These are phyloP conservation scores for Podaxis sp. DNA, from an alignment of 768 basidiomycete genomes.

Conservation along the genomic window DNA sequence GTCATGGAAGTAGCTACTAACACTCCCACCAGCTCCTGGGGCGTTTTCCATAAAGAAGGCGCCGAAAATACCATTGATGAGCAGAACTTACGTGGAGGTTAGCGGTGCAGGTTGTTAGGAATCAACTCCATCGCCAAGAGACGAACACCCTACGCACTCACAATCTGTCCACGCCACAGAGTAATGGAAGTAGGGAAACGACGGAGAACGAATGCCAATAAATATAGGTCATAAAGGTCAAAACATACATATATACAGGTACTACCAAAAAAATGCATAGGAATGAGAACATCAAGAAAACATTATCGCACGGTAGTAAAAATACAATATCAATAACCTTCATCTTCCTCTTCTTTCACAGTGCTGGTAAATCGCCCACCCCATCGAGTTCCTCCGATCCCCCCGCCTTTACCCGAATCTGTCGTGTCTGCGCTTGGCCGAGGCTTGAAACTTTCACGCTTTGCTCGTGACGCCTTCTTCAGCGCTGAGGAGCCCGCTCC, in stretches of 20 bases:
- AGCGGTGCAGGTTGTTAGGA: neutral
- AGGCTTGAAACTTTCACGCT: conserved; percentile 81
- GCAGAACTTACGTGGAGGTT: neutral
- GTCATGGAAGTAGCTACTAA: no score
- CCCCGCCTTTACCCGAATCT: conserved; percentile 24
- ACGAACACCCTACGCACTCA: neutral
- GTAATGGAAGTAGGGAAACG: neutral
- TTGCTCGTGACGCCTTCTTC: conserved; percentile 48
- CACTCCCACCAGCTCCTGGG: neutral
- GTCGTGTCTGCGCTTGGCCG: conserved; percentile 63
- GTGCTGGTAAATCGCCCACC: conserved; percentile 29
- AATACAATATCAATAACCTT: conserved; percentile 27
- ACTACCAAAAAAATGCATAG: conserved; percentile 7
- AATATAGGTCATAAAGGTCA: conserved; percentile 7
- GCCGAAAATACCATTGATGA: neutral
- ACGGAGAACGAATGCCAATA: conserved; percentile 1
- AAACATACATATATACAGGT: conserved; percentile 4
- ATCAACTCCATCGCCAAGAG: neutral
- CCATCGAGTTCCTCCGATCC: conserved; percentile 23
- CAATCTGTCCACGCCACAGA: neutral
- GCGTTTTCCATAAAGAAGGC: neutral
- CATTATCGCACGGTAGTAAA: conserved; percentile 13
- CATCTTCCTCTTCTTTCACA: conserved; percentile 46
- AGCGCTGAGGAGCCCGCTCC: conserved; percentile 26
- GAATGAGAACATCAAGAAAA: conserved; percentile 8